Conservation (phyloP, 345 rosid genomes). For the Arabis hirsuta region DNA sequence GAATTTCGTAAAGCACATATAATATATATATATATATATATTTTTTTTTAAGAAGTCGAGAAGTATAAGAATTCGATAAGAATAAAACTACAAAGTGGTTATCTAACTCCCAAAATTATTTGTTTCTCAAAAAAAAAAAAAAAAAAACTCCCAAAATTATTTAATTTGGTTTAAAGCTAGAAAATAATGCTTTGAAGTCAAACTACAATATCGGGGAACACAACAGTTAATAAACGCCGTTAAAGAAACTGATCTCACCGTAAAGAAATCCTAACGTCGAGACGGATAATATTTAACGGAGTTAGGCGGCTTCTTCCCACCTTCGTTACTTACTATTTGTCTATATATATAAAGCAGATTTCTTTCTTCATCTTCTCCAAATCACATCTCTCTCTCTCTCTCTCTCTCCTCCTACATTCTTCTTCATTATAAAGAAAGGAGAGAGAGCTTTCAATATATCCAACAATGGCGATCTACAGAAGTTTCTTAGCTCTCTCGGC, state of each 20-base stretch:
- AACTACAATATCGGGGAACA: constrained; percentile 18
- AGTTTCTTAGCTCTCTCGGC: constrained; percentile 45
- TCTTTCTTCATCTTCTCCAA: constrained; percentile 36
- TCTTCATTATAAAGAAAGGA: constrained; percentile 18
- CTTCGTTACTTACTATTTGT: constrained; percentile 27
- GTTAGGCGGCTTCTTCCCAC: constrained; percentile 35
- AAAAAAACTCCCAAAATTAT: not conserved
- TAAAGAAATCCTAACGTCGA: constrained; percentile 16
- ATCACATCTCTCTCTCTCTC: constrained; percentile 31
- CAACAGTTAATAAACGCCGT: constrained; percentile 27
- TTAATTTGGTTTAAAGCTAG: not conserved
- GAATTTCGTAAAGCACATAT: no score
- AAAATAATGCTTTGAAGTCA: constrained; percentile 26
- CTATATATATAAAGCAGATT: constrained; percentile 22
- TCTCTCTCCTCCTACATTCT: not conserved
- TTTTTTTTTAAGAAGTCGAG: not conserved
- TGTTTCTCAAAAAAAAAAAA: no score
- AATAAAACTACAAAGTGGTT: constrained; percentile 1
- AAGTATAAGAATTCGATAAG: constrained; percentile 19
- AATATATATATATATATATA: no score
- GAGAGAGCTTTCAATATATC: constrained; percentile 30
- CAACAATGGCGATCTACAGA: constrained; percentile 57
- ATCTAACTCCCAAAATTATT: constrained; percentile 2
- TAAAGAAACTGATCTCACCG: constrained; percentile 20
- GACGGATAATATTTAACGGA: constrained; percentile 30